Evolutionary conservation across 306 rosid genomes (phyloP).

Genomic region (Crotalaria pallida): DNA sequence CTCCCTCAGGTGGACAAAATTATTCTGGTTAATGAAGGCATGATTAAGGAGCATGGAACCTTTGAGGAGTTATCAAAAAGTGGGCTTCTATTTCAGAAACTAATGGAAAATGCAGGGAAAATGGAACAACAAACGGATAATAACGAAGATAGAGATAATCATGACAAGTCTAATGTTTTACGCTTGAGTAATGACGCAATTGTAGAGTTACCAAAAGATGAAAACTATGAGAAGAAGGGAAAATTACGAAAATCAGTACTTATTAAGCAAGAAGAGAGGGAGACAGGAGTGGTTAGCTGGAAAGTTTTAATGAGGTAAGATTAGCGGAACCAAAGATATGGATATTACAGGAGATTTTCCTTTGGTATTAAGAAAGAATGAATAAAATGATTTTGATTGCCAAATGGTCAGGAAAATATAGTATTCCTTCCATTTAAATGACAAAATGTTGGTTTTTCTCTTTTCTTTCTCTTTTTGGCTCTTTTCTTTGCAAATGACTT

Average conservation of each 20-base stretch:
- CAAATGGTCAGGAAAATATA: not conserved
- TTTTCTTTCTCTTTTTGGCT: not conserved
- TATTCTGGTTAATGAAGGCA: constrained; percentile 62
- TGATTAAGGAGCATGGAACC: constrained; percentile 71
- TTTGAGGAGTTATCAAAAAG: constrained; percentile 71
- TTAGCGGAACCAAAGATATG: not conserved
- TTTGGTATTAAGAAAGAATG: not conserved
- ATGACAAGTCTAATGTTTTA: constrained; percentile 18
- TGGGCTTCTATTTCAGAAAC: constrained; percentile 70
- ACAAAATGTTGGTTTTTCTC: not conserved
- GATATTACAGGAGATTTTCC: not conserved
- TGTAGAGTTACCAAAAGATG: constrained; percentile 34
- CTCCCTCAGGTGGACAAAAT: constrained; percentile 85
- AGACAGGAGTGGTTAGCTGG: constrained; percentile 83
- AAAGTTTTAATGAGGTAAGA: constrained; percentile 62
- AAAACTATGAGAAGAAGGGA: constrained; percentile 40
- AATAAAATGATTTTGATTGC: not conserved
- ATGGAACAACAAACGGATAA: constrained; percentile 55
- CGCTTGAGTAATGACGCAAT: constrained; percentile 28
- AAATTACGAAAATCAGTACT: constrained; percentile 56
- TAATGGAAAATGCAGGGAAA: constrained; percentile 90
- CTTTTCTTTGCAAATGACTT: no score
- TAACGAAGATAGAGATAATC: constrained; percentile 15
- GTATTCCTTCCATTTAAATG: not conserved
- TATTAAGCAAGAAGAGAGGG: constrained; percentile 81